Conservation (phyloP, 257 asterid species). For the Pogostemon cablin region DNA sequence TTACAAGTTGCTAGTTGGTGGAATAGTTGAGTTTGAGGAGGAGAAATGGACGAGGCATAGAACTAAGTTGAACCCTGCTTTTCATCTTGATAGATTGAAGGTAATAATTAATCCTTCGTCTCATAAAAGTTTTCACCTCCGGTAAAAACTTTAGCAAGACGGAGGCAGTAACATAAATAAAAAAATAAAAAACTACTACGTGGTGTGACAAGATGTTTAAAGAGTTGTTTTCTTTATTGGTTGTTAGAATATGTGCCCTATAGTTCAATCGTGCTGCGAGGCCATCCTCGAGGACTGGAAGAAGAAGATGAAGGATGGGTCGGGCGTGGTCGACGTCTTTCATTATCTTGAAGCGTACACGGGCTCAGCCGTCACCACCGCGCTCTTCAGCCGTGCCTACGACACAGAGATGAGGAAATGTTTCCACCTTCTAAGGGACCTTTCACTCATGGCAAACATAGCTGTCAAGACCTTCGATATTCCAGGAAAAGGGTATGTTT, state of each 20-base stretch:
- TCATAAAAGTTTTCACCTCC: too few species aligned
- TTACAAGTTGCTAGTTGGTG: conserved; percentile 38
- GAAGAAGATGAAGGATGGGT: conserved; percentile 35
- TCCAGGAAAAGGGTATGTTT: conserved; percentile 37
- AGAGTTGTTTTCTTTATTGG: not conserved
- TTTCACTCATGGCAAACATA: conserved; percentile 38
- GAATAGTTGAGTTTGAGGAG: conserved; percentile 36
- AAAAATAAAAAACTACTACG: too few species aligned
- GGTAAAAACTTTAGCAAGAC: too few species aligned
- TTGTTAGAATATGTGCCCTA: conserved; percentile 38
- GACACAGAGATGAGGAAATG: conserved; percentile 33
- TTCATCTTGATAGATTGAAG: conserved; percentile 43
- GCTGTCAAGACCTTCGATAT: conserved; percentile 38
- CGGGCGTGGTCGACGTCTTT: conserved; percentile 41
- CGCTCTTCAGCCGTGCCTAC: conserved; percentile 30
- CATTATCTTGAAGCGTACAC: conserved; percentile 36
- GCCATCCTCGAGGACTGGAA: conserved; percentile 35
- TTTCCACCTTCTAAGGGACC: conserved; percentile 32
- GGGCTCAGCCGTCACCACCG: conserved; percentile 36
- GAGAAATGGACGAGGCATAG: conserved; percentile 39
- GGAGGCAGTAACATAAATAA: too few species aligned
- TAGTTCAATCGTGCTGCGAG: conserved; percentile 25
- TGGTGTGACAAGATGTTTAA: too few species aligned
- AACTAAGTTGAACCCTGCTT: conserved; percentile 37
- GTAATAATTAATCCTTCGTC: not conserved